These are phyloP conservation scores for Xylaria sp. DNA, from an alignment of 2,329 filamentous ascomycete genomes.

Conservation along the genomic window DNA sequence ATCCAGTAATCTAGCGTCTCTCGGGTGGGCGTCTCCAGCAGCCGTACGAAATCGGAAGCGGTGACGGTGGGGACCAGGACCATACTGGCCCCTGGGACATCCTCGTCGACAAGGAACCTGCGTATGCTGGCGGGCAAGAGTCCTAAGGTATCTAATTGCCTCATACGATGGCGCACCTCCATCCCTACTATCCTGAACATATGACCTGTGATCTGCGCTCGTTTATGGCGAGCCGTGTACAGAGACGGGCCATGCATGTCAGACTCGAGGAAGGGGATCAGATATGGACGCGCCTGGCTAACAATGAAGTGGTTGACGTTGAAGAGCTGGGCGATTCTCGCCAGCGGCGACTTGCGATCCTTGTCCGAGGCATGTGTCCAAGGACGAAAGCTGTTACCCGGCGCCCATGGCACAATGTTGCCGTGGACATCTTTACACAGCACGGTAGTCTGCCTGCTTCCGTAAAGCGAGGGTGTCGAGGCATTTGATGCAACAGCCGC, in stretches of 20 bases:
- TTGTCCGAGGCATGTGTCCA: constrained; percentile 74
- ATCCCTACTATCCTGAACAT: constrained; percentile 76
- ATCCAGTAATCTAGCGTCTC: constrained; percentile 88
- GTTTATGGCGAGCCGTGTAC: constrained; percentile 68
- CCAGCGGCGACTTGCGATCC: constrained; percentile 73
- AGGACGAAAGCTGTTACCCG: constrained; percentile 73
- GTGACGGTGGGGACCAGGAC: constrained; percentile 85
- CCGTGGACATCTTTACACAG: constrained; percentile 83
- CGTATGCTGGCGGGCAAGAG: constrained; percentile 76
- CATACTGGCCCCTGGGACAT: constrained; percentile 79
- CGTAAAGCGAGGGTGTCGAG: constrained; percentile 72
- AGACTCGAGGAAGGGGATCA: constrained; percentile 84
- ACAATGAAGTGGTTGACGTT: constrained; percentile 97
- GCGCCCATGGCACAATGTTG: constrained; percentile 78
- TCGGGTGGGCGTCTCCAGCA: constrained; percentile 85
- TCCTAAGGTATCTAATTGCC: constrained; percentile 82
- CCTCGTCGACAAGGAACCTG: constrained; percentile 84
- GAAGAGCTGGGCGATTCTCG: constrained; percentile 82
- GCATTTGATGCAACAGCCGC: constrained; percentile 82
- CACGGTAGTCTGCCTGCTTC: constrained; percentile 71
- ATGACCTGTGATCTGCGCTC: constrained; percentile 67
- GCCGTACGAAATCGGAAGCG: constrained; percentile 75
- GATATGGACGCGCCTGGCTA: constrained; percentile 89
- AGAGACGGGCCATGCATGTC: constrained; percentile 81
- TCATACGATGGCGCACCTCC: constrained; percentile 82